phyloP scores from a whole-genome alignment of 192 early-diverging fungal genomes.

The Coemansia sp. region DNA sequence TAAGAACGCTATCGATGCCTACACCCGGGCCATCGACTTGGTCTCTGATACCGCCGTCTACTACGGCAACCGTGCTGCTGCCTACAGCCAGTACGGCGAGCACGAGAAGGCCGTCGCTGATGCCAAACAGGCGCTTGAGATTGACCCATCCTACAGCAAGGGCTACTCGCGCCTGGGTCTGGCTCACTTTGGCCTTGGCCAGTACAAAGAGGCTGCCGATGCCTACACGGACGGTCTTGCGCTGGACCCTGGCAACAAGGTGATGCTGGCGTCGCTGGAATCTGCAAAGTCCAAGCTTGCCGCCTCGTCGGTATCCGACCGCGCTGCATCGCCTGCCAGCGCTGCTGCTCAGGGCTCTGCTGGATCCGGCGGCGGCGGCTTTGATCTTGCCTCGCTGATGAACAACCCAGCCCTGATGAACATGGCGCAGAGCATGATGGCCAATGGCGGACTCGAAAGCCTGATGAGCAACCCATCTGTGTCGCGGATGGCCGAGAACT shows the following conservation, averaged over 20 bases:
- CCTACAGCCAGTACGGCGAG: conserved; percentile 85
- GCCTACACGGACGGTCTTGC: conserved; percentile 89
- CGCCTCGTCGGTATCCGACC: conserved; percentile 20
- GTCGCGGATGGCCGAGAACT: conserved; percentile 68
- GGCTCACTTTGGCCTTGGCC: conserved; percentile 85
- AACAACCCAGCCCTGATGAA: conserved; percentile 93
- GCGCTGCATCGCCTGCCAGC: conserved; percentile 1
- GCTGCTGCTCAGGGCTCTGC: conserved; percentile 84
- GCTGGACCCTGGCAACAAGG: conserved; percentile 78
- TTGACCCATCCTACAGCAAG: conserved; percentile 90
- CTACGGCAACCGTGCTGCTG: conserved; percentile 97
- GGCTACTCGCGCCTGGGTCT: conserved; percentile 93
- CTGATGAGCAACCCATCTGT: conserved; percentile 93
- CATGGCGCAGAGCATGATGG: conserved; percentile 94
- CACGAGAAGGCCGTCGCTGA: conserved; percentile 87
- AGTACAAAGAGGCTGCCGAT: conserved; percentile 80
- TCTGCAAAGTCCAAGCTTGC: conserved; percentile 64
- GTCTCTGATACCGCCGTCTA: conserved; percentile 88
- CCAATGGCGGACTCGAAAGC: conserved; percentile 72
- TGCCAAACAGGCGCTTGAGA: conserved; percentile 76
- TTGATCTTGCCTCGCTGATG: conserved; percentile 81
- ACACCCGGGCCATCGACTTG: conserved; percentile 88
- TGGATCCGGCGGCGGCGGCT: conserved; percentile 78
- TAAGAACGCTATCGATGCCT: conserved; percentile 79
- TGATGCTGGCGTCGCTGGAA: conserved; percentile 74